phyloP scores from a whole-genome alignment of 495 filamentous ascomycete genomes.

The Aspergillus bertholletiae region DNA sequence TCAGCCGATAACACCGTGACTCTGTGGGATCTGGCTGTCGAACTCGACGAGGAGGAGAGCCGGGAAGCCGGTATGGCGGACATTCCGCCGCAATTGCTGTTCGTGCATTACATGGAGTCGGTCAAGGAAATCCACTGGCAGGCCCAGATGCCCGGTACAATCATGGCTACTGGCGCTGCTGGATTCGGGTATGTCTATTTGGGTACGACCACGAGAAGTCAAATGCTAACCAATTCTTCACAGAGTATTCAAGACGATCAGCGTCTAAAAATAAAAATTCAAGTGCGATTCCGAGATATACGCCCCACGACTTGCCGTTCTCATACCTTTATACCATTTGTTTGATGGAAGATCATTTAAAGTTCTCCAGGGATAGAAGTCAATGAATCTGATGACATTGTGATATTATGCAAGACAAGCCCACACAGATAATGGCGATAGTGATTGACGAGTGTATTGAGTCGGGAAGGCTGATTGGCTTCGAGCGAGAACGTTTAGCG shows the following conservation, averaged over 20 bases:
- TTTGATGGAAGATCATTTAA: background rate
- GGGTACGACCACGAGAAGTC: background rate
- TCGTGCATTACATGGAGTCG: slow-evolving; percentile 91
- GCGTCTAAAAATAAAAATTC: slow-evolving; percentile 41
- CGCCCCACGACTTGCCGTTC: background rate
- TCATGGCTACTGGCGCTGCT: slow-evolving; percentile 84
- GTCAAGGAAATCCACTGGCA: slow-evolving; percentile 98
- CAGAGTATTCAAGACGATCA: slow-evolving; percentile 56
- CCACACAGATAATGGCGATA: background rate
- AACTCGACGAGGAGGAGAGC: slow-evolving; percentile 94
- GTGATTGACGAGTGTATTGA: slow-evolving; percentile 19
- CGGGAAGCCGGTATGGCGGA: slow-evolving; percentile 83
- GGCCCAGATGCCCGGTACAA: slow-evolving; percentile 85
- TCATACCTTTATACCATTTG: background rate
- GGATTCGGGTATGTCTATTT: slow-evolving; percentile 65
- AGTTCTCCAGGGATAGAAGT: background rate
- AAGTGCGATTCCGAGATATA: slow-evolving; percentile 1
- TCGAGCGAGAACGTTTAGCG: background rate
- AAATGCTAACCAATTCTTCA: slow-evolving; percentile 18
- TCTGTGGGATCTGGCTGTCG: slow-evolving; percentile 94
- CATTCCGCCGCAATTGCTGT: slow-evolving; percentile 90
- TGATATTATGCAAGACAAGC: background rate
- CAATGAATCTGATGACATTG: background rate
- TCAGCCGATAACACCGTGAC: slow-evolving; percentile 93
- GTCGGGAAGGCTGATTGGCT: background rate